Conservation (phyloP, 495 filamentous ascomycete genomes). For the Emericellopsis terricola region DNA sequence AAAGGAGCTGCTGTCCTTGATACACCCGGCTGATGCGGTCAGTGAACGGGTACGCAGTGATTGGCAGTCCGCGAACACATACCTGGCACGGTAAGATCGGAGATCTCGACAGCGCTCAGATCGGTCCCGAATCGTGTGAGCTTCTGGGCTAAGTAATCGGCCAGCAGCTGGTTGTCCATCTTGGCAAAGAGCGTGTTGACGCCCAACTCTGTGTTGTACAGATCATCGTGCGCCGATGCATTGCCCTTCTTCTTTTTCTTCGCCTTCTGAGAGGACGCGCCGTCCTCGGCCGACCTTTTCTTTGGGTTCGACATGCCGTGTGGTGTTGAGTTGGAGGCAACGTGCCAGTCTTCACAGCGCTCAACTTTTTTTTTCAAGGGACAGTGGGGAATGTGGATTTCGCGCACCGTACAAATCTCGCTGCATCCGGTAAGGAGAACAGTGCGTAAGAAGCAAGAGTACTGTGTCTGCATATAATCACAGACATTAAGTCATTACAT, state of each 20-base stretch:
- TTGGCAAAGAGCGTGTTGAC: constrained; percentile 64
- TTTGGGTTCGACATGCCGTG: constrained; percentile 11
- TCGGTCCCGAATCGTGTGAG: constrained; percentile 60
- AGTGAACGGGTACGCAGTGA: no score
- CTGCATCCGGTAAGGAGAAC: no score
- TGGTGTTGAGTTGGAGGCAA: not conserved
- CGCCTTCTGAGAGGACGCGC: constrained; percentile 20
- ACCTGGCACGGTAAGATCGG: constrained; percentile 71
- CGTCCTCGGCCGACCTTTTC: constrained; percentile 19
- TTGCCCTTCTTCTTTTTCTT: constrained; percentile 38
- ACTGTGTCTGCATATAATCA: no score
- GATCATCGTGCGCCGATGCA: constrained; percentile 35
- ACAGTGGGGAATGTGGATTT: not conserved
- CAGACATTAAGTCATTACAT: no score
- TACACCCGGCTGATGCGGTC: constrained; percentile 15
- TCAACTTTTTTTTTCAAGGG: not conserved
- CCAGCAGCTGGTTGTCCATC: constrained; percentile 68
- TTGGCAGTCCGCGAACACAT: no score
- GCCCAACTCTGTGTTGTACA: constrained; percentile 40
- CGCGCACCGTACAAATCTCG: no score
- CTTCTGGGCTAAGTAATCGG: constrained; percentile 70
- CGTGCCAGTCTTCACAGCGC: not conserved
- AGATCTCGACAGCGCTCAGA: constrained; percentile 64
- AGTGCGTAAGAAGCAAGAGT: no score
- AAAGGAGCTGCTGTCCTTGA: constrained; percentile 59